Evolutionary conservation across 1,284 basidiomycete species (phyloP), one percentile per base, ranked within the genome.

Genomic region (Sporisorium graminicola): DNA sequence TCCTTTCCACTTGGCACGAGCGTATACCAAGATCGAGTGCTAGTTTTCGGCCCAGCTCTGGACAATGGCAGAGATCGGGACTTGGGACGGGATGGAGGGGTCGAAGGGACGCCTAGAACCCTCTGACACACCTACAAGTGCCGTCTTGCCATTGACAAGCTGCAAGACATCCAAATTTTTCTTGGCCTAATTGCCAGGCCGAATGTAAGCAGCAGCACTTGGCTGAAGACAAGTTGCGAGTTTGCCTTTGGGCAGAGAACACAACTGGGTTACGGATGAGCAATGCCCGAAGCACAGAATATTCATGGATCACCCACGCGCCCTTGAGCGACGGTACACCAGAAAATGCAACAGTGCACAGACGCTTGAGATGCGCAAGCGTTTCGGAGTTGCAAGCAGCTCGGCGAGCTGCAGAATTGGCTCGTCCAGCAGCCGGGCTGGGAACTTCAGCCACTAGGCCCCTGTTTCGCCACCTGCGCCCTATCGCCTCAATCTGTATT

Each of bases 381-480:
- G 43, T 29, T 50, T 60, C 70, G 70, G 70, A 73, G 70, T 66
- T 67, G 20, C 3, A 67, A 73, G 70, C 65, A 64, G 35, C 70
- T 73, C 70, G 70, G 70, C 46, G 60, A 46, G 51, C 42, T 58
- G 27, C 20, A 24, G 44, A 2, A 31, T 44, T 50, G 58, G 12
- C 47, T 47, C 44, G 40, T 13, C 24, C 20, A 22, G 62, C 50
- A 58, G 50, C 55, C 49, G 58, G 54, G 16, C 24, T 65, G 68
- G 63, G 62, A 65, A 67, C 1, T 54, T 53, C 51, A 27, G 40
- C 24, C 52, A 35, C 29, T 52, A 13, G 24, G 18, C 22, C 61
- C 46, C 47, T 57, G 29, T 44, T 22, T 47, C 33, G 26, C 37
- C 18, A 43, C 26, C 24, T 33, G 56, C 56, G 40, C 24, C 24